These are phyloP conservation scores for Cystobasidium slooffiae DNA, from an alignment of 1,284 basidiomycete species.

Conservation along the genomic window DNA sequence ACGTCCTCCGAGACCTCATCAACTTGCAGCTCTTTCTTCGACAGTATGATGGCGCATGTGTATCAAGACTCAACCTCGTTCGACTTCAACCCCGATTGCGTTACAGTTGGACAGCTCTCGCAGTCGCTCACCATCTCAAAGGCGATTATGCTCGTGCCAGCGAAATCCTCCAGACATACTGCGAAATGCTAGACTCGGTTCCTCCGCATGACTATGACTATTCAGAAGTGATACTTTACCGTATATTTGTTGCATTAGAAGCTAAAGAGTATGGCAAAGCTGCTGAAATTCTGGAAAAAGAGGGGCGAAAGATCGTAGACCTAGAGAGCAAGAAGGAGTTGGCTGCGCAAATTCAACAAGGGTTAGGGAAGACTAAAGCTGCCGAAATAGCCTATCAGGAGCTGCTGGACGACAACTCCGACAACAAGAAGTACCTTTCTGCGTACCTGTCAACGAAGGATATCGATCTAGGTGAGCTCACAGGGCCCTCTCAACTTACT, in stretches of 20 bases:
- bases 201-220: conserved; percentile 80
- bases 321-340: conserved; percentile 46
- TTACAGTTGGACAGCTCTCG: conserved; percentile 86
- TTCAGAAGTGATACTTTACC: conserved; percentile 82
- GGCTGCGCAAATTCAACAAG: conserved; percentile 32
- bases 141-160: conserved; percentile 64
- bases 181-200: conserved; percentile 62
- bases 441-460: conserved; percentile 72
- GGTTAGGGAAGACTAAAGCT: conserved; percentile 63
- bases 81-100: conserved; percentile 80
- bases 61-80: conserved; percentile 81
- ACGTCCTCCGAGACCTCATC: conserved; percentile 88
- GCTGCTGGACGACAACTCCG: conserved; percentile 83
- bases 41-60: conserved; percentile 76
- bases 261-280: conserved; percentile 63
- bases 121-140: conserved; percentile 84
- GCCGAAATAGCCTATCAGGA: conserved; percentile 77
- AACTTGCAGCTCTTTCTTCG: conserved; percentile 90
- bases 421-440: conserved; percentile 78
- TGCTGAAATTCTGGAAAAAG: conserved; percentile 68
- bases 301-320: conserved; percentile 56
- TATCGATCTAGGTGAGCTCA: conserved; percentile 66
- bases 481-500: not conserved
- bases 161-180: conserved; percentile 70
- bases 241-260: conserved; percentile 78